These are phyloP conservation scores for Esteya vermicola DNA, from an alignment of 2,329 filamentous ascomycete species.

Conservation along the genomic window DNA sequence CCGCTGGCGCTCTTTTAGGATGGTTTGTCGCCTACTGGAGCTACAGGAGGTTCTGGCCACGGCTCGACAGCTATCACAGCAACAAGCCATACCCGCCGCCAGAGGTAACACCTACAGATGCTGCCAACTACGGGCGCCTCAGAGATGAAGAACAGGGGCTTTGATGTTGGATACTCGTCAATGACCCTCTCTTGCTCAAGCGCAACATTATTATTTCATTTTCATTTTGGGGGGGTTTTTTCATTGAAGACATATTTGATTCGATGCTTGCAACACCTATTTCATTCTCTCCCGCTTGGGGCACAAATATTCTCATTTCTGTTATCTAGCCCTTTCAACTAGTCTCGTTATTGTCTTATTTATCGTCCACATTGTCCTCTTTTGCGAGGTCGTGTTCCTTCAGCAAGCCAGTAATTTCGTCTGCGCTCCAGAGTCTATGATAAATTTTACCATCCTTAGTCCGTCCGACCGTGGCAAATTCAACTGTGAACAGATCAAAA, in stretches of 20 bases:
- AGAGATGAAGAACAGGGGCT: conserved; percentile 40
- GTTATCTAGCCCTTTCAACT: too few species aligned
- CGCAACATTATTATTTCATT: too few species aligned
- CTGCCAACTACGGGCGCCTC: conserved; percentile 24
- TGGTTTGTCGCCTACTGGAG: conserved; percentile 49
- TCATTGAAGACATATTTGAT: too few species aligned
- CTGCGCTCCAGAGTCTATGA: conserved; percentile 91
- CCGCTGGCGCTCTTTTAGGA: conserved; percentile 45
- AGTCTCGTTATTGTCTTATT: conserved; percentile 23
- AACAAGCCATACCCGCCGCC: conserved; percentile 42
- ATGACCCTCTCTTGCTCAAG: too few species aligned
- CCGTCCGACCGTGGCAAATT: conserved; percentile 95
- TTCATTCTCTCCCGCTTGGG: too few species aligned
- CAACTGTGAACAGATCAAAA: conserved; percentile 49
- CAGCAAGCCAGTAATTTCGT: conserved; percentile 86
- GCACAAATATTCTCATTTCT: too few species aligned
- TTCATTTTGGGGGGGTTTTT: too few species aligned
- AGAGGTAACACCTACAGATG: conserved; percentile 9
- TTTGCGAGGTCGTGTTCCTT: conserved; percentile 95
- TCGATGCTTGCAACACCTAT: too few species aligned
- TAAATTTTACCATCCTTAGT: conserved; percentile 94
- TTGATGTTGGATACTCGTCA: too few species aligned
- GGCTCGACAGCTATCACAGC: conserved; percentile 35
- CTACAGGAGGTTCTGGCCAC: conserved; percentile 50
- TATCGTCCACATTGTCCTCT: conserved; percentile 58